Evolutionary conservation across 2,329 filamentous ascomycete genomes (phyloP).

Genomic region (Raffaelea arxii): DNA sequence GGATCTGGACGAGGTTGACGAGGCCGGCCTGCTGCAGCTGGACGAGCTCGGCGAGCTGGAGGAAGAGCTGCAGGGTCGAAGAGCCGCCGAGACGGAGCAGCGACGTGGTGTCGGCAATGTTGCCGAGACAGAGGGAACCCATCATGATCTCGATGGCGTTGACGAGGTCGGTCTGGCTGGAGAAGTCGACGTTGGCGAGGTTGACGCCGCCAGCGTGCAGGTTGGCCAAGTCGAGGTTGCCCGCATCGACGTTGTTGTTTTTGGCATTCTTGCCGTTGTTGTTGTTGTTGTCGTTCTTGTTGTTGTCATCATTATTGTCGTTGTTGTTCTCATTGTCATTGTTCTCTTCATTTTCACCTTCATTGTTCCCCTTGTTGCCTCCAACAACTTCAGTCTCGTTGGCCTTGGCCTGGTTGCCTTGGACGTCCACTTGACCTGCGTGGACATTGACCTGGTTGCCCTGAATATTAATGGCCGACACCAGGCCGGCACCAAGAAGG

Average conservation of each 20-base stretch:
- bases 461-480: slow-evolving; percentile 12
- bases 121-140: slow-evolving; percentile 18
- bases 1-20: slow-evolving; percentile 17
- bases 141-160: slow-evolving; percentile 21
- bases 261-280: slow-evolving; percentile 7
- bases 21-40: slow-evolving; percentile 21
- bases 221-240: slow-evolving; percentile 12
- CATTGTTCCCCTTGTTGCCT: too few relatives aligned
- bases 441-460: not conserved
- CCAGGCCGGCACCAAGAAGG: slow-evolving; percentile 19
- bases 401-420: slow-evolving; percentile 3
- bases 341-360: too few relatives aligned
- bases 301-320: too few relatives aligned
- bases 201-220: slow-evolving; percentile 17
- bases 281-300: slow-evolving; percentile 3
- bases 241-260: slow-evolving; percentile 2
- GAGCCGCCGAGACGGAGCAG: slow-evolving; percentile 15
- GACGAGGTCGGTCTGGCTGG: slow-evolving; percentile 18
- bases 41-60: slow-evolving; percentile 22
- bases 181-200: slow-evolving; percentile 19
- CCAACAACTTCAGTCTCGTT: not conserved
- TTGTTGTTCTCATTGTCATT: too few relatives aligned
- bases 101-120: slow-evolving; percentile 13
- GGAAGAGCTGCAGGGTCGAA: slow-evolving; percentile 20
- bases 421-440: slow-evolving; percentile 8